Evolutionary conservation across 2,329 filamentous ascomycete genomes (phyloP).

Genomic region (Diplodia mutila): DNA sequence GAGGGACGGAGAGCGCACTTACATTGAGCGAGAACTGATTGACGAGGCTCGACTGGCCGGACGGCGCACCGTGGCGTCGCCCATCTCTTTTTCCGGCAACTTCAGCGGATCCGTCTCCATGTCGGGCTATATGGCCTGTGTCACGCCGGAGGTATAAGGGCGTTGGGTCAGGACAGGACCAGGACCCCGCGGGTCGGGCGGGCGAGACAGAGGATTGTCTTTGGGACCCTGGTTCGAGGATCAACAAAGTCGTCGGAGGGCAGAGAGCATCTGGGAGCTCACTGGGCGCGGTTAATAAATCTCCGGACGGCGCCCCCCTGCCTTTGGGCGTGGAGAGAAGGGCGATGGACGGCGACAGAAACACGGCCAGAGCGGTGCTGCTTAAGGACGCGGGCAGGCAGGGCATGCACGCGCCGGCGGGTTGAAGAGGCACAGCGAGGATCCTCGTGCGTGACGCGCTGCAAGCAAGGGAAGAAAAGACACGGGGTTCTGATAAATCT

Average conservation of each 20-base stretch:
- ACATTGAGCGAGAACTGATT: slow-evolving; percentile 15
- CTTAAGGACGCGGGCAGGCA: background rate
- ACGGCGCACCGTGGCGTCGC: slow-evolving; percentile 14
- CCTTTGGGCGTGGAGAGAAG: background rate
- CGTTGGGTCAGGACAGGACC: background rate
- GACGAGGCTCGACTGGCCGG: slow-evolving; percentile 17
- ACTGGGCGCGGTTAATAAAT: background rate
- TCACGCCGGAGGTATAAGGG: slow-evolving; percentile 5
- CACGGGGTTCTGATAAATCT: slow-evolving; percentile 11
- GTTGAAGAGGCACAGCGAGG: no score
- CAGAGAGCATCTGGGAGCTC: background rate
- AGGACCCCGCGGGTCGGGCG: background rate
- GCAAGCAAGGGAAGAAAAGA: slow-evolving; percentile 10
- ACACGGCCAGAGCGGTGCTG: background rate
- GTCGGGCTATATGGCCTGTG: slow-evolving; percentile 15
- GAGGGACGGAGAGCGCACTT: slow-evolving; percentile 14
- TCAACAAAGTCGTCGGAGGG: background rate
- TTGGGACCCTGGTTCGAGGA: slow-evolving; percentile 1
- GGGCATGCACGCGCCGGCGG: background rate
- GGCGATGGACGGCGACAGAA: no score
- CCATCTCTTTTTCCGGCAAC: background rate
- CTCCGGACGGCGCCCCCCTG: background rate
- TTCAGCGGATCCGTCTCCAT: slow-evolving; percentile 15
- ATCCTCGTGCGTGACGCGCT: background rate
- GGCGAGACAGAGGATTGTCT: background rate